Conservation (phyloP, 305 asterid genomes). For the Fraxinus velutina region DNA sequence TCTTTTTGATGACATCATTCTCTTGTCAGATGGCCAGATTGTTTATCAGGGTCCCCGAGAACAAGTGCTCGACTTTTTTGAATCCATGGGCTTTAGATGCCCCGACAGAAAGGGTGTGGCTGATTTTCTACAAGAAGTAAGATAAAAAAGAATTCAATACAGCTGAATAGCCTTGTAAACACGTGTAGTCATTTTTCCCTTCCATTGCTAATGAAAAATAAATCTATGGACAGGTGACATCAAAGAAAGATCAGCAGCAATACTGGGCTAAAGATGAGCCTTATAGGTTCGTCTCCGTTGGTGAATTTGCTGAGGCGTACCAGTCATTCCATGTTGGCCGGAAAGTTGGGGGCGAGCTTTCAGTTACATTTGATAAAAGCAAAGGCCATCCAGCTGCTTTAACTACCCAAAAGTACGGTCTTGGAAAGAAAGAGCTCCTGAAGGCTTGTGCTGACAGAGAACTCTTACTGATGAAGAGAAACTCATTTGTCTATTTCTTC, state of each 20-base stretch:
- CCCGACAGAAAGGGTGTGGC: slow-evolving; percentile 44
- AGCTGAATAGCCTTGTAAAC: not conserved
- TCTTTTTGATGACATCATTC: slow-evolving; percentile 43
- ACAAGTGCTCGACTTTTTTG: slow-evolving; percentile 37
- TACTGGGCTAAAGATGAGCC: slow-evolving; percentile 53
- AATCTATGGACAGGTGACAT: slow-evolving; percentile 39
- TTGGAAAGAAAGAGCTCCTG: slow-evolving; percentile 40
- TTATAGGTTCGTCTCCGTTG: slow-evolving; percentile 35
- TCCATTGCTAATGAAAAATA: slow-evolving; percentile 7
- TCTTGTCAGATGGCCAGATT: slow-evolving; percentile 41
- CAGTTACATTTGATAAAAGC: slow-evolving; percentile 42
- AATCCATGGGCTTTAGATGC: slow-evolving; percentile 46
- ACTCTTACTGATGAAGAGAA: slow-evolving; percentile 48
- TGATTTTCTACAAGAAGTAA: slow-evolving; percentile 44
- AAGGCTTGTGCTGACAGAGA: slow-evolving; percentile 50
- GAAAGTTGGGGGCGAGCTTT: slow-evolving; percentile 29
- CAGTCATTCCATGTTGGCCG: slow-evolving; percentile 34
- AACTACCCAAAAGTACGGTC: slow-evolving; percentile 38
- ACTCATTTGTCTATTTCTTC: slow-evolving; percentile 46
- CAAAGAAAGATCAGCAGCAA: slow-evolving; percentile 61
- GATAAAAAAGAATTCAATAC: not conserved
- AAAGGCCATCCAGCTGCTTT: slow-evolving; percentile 53
- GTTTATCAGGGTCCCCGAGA: slow-evolving; percentile 50
- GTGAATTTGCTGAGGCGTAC: slow-evolving; percentile 49
- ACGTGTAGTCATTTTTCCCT: not conserved